Evolutionary conservation across 225 moss, liverwort and hornwort species (phyloP), one percentile per base, ranked within the genome.

Genomic region (Antitrichia curtipendula): DNA sequence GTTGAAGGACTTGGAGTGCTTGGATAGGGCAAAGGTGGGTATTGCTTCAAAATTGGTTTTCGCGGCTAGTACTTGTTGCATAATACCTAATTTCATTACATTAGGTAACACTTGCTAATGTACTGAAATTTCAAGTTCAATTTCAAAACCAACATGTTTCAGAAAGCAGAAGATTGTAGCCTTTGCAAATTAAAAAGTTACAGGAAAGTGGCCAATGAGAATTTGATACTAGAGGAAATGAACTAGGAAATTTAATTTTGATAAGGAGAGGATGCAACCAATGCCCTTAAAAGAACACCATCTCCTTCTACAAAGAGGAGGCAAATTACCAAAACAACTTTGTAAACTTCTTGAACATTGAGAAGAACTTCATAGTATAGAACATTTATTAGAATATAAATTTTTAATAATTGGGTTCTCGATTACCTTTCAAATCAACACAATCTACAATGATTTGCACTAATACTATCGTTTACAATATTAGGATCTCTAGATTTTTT

Each of bases 61-160:
- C 0, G n/a, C 0, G 0, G 2, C 11, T 10, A 20, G 10, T 3
- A 6, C 3, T 2, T n/a, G 1, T 12, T 65, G 1, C 0, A 1
- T 65, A 0, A 6, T 65, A 5, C 6, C 0, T 65, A 6, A 36
- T n/a, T 21, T n/a, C n/a, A n/a, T n/a, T n/a, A n/a, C n/a, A n/a
- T n/a, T n/a, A n/a, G n/a, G n/a, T n/a, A n/a, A n/a, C n/a, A n/a
- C n/a, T n/a, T n/a, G n/a, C 0, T 8, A 2, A 63, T 63, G 9
- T 63, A 63, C 32, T 32, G 8, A 16, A 32, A 63, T 32, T 63
- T 32, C 16, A 16, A 62, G 13, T 60, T 59, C 12, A 59, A 0
- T 61, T 61, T 61, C 15, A 62, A 29, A 62, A 62, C 16, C 8
- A 16, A 7, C 16, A 31, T 31, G 15, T 60, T 2, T 65, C 29